phyloP scores from a whole-genome alignment of 2,329 filamentous ascomycete genomes.

The Tolypocladium ophioglossoides region DNA sequence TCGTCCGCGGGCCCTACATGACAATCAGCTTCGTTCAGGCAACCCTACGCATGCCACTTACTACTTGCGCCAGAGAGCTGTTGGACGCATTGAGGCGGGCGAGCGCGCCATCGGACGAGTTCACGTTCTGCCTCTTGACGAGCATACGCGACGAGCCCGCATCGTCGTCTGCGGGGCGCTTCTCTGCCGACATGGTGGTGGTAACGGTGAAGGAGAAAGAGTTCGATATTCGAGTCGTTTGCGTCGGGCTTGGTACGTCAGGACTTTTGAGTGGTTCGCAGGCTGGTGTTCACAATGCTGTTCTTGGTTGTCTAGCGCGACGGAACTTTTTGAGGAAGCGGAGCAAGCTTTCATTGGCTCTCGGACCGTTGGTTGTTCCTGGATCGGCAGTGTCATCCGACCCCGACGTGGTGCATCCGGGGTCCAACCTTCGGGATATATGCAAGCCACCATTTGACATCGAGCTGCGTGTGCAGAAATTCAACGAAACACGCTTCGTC shows the following conservation, averaged over 20 bases:
- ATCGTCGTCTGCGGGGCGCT: constrained; percentile 78
- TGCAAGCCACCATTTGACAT: neutral
- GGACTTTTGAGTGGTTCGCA: neutral
- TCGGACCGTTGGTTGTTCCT: constrained; percentile 26
- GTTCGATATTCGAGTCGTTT: neutral
- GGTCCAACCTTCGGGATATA: neutral
- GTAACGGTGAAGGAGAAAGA: neutral
- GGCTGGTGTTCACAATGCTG: neutral
- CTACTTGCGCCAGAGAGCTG: constrained; percentile 39
- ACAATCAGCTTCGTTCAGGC: neutral
- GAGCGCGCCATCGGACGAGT: constrained; percentile 34
- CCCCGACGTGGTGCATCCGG: neutral
- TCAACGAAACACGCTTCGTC: neutral
- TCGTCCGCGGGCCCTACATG: constrained; percentile 63
- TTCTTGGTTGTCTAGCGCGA: neutral
- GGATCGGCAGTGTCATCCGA: neutral
- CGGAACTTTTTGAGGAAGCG: constrained; percentile 2
- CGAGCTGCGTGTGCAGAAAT: neutral
- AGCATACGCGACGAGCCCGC: constrained; percentile 71
- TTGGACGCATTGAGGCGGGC: constrained; percentile 40
- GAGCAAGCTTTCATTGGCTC: constrained; percentile 13
- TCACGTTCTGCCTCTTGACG: constrained; percentile 77
- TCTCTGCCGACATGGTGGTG: constrained; percentile 73
- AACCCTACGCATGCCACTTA: constrained; percentile 20
- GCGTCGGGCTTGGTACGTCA: neutral